These are phyloP conservation scores for Chlorophyllum brunneum DNA, from an alignment of 768 basidiomycete genomes.

Conservation along the genomic window DNA sequence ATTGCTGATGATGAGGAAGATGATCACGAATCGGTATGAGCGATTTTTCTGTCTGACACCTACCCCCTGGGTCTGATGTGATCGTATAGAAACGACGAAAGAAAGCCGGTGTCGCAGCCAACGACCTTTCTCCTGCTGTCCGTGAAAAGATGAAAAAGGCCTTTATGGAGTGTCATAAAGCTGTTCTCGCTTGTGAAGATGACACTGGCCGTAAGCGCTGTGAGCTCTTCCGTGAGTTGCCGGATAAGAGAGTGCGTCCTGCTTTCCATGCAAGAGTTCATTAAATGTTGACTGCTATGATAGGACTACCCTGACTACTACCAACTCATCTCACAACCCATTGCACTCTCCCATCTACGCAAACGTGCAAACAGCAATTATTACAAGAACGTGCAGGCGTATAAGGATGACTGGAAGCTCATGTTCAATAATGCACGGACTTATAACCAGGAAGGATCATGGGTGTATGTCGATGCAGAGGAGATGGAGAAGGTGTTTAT, in stretches of 20 bases:
- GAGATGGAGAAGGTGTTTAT: conserved; percentile 92
- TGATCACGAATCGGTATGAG: conserved; percentile 60
- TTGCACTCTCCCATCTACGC: conserved; percentile 82
- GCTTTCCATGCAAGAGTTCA: neutral
- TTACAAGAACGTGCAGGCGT: conserved; percentile 73
- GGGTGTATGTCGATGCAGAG: conserved; percentile 92
- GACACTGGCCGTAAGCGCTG: conserved; percentile 74
- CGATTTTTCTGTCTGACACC: neutral
- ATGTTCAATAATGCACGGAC: conserved; percentile 94
- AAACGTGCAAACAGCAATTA: conserved; percentile 63
- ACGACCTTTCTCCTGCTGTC: conserved; percentile 53
- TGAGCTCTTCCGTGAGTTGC: conserved; percentile 86
- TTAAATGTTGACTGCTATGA: conserved; percentile 15
- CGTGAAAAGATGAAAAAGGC: conserved; percentile 82
- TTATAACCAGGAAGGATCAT: conserved; percentile 93
- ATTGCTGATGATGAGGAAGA: conserved; percentile 79
- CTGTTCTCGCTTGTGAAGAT: conserved; percentile 70
- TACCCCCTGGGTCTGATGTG: neutral
- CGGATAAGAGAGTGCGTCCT: conserved; percentile 61
- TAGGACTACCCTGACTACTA: conserved; percentile 94
- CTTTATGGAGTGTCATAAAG: conserved; percentile 71
- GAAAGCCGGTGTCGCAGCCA: conserved; percentile 33
- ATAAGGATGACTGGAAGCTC: conserved; percentile 76
- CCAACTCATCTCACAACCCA: conserved; percentile 81
- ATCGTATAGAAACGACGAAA: conserved; percentile 77